phyloP scores from a whole-genome alignment of 2,329 filamentous ascomycete genomes.

The Sarocladiaceae sp. region DNA sequence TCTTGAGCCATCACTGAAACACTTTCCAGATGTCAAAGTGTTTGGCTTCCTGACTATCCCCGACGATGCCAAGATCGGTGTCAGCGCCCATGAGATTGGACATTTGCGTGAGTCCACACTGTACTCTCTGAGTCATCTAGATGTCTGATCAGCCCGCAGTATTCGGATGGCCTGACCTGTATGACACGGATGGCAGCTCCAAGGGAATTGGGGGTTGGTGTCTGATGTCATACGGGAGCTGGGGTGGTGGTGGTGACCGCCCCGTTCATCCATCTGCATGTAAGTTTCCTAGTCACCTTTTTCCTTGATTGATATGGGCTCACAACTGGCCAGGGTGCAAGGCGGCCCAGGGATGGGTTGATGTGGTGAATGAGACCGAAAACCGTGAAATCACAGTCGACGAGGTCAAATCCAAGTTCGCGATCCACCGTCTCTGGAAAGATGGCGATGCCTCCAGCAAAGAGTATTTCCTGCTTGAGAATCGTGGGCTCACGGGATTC shows the following conservation, averaged over 20 bases:
- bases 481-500: background rate
- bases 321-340: background rate
- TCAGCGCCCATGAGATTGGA: slow-evolving; percentile 6
- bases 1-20: no score
- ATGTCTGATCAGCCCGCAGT: background rate
- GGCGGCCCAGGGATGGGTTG: slow-evolving; percentile 3
- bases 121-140: background rate
- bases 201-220: slow-evolving; percentile 4
- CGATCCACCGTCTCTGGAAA: slow-evolving; percentile 3
- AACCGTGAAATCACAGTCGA: background rate
- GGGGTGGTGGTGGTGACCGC: slow-evolving; percentile 4
- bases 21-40: slow-evolving; percentile 2
- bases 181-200: slow-evolving; percentile 1
- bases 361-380: slow-evolving; percentile 3
- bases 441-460: background rate
- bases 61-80: slow-evolving; percentile 4
- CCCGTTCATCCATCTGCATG: slow-evolving; percentile 4
- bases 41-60: slow-evolving; percentile 7
- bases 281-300: no score
- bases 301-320: no score
- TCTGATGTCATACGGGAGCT: slow-evolving; percentile 4
- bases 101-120: slow-evolving; percentile 1
- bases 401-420: background rate
- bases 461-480: slow-evolving; percentile 7
- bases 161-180: slow-evolving; percentile 5